Evolutionary conservation across 768 basidiomycete genomes (phyloP).

Genomic region (Boletellus ananiceps): DNA sequence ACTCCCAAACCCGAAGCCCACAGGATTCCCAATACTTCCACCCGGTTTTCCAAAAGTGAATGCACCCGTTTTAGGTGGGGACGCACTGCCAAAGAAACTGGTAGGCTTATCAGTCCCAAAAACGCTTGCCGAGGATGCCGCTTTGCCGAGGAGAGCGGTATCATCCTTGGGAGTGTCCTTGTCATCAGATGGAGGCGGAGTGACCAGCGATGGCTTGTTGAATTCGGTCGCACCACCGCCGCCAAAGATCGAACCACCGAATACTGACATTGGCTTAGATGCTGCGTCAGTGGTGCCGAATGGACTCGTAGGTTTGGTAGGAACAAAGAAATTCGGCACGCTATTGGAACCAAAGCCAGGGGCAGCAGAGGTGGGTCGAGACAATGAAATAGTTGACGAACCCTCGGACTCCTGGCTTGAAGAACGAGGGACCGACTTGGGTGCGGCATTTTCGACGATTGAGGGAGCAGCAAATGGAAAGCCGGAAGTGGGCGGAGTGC

Average conservation of each 20-base stretch:
- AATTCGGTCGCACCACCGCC: constrained; percentile 11
- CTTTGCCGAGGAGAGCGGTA: constrained; percentile 19
- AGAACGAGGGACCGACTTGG: constrained; percentile 4
- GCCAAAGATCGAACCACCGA: constrained; percentile 26
- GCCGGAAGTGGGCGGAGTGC: constrained; percentile 7
- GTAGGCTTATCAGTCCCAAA: constrained; percentile 25
- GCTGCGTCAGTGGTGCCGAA: constrained; percentile 19
- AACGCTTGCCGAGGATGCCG: constrained; percentile 12
- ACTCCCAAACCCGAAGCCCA: constrained; percentile 50
- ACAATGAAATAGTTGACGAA: constrained; percentile 1
- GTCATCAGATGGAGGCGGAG: constrained; percentile 6
- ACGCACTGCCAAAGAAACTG: constrained; percentile 28
- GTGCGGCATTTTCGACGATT: constrained; percentile 4
- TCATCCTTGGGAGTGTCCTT: constrained; percentile 13
- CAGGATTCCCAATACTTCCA: constrained; percentile 59
- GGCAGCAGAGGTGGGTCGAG: constrained; percentile 9
- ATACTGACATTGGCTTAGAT: constrained; percentile 23
- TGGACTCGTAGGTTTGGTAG: constrained; percentile 12
- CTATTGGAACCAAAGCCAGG: constrained; percentile 16
- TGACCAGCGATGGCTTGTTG: constrained; percentile 11
- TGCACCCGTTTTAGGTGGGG: constrained; percentile 19
- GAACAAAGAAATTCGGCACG: constrained; percentile 22
- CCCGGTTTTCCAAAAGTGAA: constrained; percentile 31
- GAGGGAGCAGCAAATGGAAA: constrained; percentile 18
- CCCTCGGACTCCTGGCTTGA: constrained; percentile 12